A percentile compares a stretch with the other conserved stretches of the same genome.
phyloP scores from a whole-genome alignment of 139 green algal species.

The Chlorella sp. region DNA sequence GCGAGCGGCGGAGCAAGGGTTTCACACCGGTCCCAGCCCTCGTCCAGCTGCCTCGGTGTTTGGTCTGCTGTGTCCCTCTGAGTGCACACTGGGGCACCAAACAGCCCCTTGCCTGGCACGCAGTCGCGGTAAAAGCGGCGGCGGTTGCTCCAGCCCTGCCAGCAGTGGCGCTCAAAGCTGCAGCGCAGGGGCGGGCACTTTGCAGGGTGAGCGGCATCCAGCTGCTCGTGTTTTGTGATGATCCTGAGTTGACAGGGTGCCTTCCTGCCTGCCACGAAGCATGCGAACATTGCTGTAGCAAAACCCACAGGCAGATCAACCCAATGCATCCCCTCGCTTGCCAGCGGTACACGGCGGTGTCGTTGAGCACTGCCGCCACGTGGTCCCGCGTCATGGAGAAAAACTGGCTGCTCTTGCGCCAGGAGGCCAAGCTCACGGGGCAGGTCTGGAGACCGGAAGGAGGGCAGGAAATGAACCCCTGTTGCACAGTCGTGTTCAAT shows the following conservation, averaged over 20 bases:
- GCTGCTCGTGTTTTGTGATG: no score
- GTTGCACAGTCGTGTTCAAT: no score
- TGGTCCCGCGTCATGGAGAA: constrained; percentile 32
- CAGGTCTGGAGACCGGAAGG: not conserved
- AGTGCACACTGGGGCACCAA: no score
- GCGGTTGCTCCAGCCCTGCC: not conserved
- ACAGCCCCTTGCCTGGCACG: constrained; percentile 8
- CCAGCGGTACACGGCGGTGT: constrained; percentile 28
- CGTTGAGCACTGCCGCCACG: constrained; percentile 24
- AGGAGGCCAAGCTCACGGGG: not conserved
- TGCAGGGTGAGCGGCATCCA: no score
- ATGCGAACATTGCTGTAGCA: not conserved
- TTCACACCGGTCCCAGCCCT: no score
- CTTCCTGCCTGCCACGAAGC: not conserved
- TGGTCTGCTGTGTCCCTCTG: no score
- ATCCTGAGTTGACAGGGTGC: no score
- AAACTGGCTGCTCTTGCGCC: constrained; percentile 45
- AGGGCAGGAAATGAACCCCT: no score
- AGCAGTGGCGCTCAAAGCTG: constrained; percentile 40
- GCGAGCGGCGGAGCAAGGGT: no score
- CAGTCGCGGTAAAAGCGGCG: constrained; percentile 26
- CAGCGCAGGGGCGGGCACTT: no score
- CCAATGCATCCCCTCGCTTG: not conserved
- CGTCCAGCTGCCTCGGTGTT: no score
- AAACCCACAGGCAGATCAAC: no score